A percentile compares a stretch with the other conserved stretches of the same genome.
Evolutionary conservation across 2,329 filamentous ascomycete species (phyloP).

Genomic region (Botrytis deweyae): DNA sequence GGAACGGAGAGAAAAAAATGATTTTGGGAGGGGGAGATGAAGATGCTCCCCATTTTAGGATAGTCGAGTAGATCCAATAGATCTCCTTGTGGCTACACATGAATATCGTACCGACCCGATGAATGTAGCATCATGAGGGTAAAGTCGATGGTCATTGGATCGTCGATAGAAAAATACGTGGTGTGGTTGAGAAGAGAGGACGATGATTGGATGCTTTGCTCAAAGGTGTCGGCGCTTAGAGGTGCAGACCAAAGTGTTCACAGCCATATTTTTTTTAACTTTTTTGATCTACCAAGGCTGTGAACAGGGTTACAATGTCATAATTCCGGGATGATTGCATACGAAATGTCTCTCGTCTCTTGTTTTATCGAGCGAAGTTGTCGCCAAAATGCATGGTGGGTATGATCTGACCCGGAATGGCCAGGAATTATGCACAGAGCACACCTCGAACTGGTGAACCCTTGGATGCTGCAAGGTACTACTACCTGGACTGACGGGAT

Average conservation of each 20-base stretch:
- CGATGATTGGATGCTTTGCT: not conserved
- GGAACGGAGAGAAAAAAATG: not conserved
- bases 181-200: not conserved
- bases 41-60: not conserved
- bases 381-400: constrained; percentile 1
- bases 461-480: constrained; percentile 9
- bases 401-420: not conserved
- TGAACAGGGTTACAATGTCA: constrained; percentile 6
- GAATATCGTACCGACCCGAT: not conserved
- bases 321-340: not conserved
- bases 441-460: not conserved
- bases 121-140: not conserved
- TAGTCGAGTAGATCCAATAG: constrained; percentile 5
- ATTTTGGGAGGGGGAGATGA: not conserved
- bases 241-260: not conserved
- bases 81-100: not conserved
- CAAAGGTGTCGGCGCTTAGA: constrained; percentile 19
- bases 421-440: constrained; percentile 5
- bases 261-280: not conserved
- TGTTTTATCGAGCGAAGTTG: not conserved
- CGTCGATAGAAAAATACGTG: not conserved
- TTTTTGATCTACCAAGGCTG: not conserved
- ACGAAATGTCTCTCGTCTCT: not conserved
- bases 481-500: not conserved
- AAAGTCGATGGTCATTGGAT: not conserved